These are phyloP conservation scores for Metschnikowia baotianmanensis DNA, from an alignment of 805 yeast species.

Conservation along the genomic window DNA sequence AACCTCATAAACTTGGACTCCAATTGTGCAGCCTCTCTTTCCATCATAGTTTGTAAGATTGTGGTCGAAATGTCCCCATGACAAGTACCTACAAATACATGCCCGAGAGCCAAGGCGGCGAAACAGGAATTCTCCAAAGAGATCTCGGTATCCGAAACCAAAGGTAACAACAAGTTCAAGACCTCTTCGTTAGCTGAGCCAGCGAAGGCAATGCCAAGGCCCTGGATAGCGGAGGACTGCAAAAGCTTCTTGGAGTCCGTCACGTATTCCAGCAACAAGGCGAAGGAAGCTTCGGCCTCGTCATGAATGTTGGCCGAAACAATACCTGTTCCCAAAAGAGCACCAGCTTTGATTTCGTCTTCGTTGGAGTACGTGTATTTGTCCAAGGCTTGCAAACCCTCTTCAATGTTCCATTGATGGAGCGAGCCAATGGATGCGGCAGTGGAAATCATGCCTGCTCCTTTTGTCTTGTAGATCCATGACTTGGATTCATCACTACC, in stretches of 20 bases:
- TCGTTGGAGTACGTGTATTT: slow-evolving; percentile 83
- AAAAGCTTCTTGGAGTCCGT: slow-evolving; percentile 59
- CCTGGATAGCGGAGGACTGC: slow-evolving; percentile 80
- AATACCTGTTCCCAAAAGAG: slow-evolving; percentile 91
- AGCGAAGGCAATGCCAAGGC: slow-evolving; percentile 92
- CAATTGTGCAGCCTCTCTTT: slow-evolving; percentile 74
- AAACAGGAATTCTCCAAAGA: slow-evolving; percentile 78
- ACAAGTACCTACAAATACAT: slow-evolving; percentile 92
- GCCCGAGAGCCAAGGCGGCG: slow-evolving; percentile 91
- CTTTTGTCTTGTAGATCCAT: slow-evolving; percentile 92
- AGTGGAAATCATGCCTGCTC: slow-evolving; percentile 85
- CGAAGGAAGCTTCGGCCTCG: slow-evolving; percentile 89
- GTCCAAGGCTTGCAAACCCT: slow-evolving; percentile 87
- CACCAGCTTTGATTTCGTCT: slow-evolving; percentile 91
- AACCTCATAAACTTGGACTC: slow-evolving; percentile 85
- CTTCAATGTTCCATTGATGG: slow-evolving; percentile 86
- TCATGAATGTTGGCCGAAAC: slow-evolving; percentile 92
- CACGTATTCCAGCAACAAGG: slow-evolving; percentile 81
- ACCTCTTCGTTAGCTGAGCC: slow-evolving; percentile 90
- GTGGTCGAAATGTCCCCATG: slow-evolving; percentile 94
- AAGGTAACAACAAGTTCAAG: slow-evolving; percentile 70
- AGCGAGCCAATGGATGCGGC: slow-evolving; percentile 90
- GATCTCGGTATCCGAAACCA: slow-evolving; percentile 72
- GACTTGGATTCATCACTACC: slow-evolving; percentile 68
- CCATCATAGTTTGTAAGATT: slow-evolving; percentile 84